phyloP scores from a whole-genome alignment of 345 rosid genomes.

The Salix purpurea region DNA sequence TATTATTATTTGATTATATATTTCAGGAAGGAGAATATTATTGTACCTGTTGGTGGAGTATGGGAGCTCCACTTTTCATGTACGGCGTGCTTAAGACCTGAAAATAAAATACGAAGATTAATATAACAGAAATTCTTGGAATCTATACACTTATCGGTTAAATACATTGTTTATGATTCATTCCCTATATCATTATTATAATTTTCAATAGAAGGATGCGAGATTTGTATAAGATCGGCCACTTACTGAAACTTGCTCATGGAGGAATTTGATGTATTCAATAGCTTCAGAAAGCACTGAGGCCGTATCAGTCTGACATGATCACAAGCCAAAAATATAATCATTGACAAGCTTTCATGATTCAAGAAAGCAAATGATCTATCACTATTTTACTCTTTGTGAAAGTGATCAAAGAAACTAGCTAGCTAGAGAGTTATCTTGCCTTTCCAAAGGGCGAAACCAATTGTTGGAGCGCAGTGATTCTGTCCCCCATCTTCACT shows the following conservation, averaged over 20 bases:
- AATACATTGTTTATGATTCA: not conserved
- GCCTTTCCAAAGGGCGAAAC: slow-evolving; percentile 99
- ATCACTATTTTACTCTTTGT: slow-evolving; percentile 3
- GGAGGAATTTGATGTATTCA: slow-evolving; percentile 94
- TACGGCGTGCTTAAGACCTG: slow-evolving; percentile 89
- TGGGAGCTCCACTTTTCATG: slow-evolving; percentile 84
- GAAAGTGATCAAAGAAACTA: slow-evolving; percentile 14
- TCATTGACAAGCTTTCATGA: slow-evolving; percentile 6
- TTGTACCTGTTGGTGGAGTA: slow-evolving; percentile 68
- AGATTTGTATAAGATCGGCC: not conserved
- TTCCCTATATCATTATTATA: not conserved
- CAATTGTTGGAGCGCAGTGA: slow-evolving; percentile 99
- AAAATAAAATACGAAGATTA: slow-evolving; percentile 2
- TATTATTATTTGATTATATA: not conserved
- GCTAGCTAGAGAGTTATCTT: slow-evolving; percentile 7
- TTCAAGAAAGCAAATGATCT: slow-evolving; percentile 22
- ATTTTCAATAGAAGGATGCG: not conserved
- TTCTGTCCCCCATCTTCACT: slow-evolving; percentile 99
- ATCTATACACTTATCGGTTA: not conserved
- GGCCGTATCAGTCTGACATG: slow-evolving; percentile 93
- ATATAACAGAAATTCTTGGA: not conserved
- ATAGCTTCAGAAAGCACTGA: slow-evolving; percentile 98
- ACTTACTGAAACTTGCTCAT: slow-evolving; percentile 87
- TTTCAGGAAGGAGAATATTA: not conserved
- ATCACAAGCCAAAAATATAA: not conserved